A percentile compares a stretch with the other conserved stretches of the same genome.
phyloP scores from a whole-genome alignment of 164 flowering plant genomes.

The Litsea cubeba region DNA sequence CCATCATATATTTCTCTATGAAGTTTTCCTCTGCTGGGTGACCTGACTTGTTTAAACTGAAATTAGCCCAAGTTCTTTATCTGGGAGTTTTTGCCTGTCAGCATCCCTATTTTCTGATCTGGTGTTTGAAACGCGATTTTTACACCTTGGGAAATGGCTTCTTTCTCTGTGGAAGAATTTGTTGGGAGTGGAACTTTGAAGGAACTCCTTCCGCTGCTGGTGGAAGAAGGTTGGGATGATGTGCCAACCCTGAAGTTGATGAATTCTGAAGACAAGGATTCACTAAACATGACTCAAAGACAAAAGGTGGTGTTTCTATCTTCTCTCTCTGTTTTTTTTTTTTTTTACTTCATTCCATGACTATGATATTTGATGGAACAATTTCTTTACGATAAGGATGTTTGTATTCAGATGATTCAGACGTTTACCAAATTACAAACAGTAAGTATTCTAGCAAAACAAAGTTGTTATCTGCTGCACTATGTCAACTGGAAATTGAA shows the following conservation, averaged over 20 bases:
- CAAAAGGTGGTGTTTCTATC: conserved; percentile 52
- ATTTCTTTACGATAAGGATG: no score
- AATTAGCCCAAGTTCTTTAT: no score
- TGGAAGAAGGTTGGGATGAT: conserved; percentile 84
- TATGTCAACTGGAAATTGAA: no score
- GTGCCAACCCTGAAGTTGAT: conserved; percentile 80
- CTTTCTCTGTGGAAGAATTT: conserved; percentile 66
- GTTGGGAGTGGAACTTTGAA: conserved; percentile 61
- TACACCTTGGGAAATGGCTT: conserved; percentile 40
- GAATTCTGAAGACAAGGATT: conserved; percentile 64
- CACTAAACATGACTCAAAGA: conserved; percentile 48
- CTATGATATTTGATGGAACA: no score
- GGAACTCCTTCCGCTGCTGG: conserved; percentile 46
- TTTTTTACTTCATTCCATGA: neutral
- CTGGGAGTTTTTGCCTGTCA: no score
- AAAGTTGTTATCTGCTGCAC: no score
- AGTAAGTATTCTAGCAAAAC: no score
- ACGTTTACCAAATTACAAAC: no score
- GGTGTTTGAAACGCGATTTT: neutral
- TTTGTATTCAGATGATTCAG: no score
- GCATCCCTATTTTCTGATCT: neutral
- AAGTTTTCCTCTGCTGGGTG: no score
- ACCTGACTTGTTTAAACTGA: no score
- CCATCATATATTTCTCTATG: neutral
- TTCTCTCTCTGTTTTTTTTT: no score